Conservation (phyloP, 345 rosid species). For the Ricinus communis region DNA sequence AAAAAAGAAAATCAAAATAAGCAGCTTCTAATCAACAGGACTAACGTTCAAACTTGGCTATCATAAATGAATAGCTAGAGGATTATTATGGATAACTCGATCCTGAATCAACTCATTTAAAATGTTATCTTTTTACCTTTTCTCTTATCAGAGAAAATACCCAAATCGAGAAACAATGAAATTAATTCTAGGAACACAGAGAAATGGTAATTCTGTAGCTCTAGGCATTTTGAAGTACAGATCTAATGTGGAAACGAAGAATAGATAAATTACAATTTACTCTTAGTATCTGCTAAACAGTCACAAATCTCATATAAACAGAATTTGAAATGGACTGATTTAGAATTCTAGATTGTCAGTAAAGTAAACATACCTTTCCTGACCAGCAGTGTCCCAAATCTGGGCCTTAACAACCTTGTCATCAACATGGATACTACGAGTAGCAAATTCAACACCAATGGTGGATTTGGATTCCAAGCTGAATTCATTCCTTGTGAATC, state of each 20-base stretch:
- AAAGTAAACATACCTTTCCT: constrained; percentile 19
- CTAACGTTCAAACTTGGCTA: constrained; percentile 7
- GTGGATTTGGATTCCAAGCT: constrained; percentile 33
- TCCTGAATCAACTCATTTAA: not conserved
- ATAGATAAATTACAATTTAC: not conserved
- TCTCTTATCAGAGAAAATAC: not conserved
- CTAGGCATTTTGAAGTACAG: not conserved
- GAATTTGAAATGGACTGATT: not conserved
- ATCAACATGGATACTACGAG: constrained; percentile 32
- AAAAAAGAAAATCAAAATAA: too few species aligned
- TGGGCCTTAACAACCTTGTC: constrained; percentile 31
- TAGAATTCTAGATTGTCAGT: not conserved
- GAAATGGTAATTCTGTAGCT: not conserved
- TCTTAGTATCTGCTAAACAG: not conserved
- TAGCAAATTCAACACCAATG: constrained; percentile 33
- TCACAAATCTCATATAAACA: too few species aligned
- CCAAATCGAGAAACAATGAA: not conserved
- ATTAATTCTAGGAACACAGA: too few species aligned
- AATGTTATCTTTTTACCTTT: not conserved
- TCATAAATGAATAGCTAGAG: too few species aligned
- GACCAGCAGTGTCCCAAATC: constrained; percentile 37
- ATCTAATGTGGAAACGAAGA: not conserved
- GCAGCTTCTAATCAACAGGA: too few species aligned
- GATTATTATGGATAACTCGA: too few species aligned
- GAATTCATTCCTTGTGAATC: constrained; percentile 31